These are phyloP conservation scores for Xylariaceae sp. DNA, from an alignment of 2,329 filamentous ascomycete genomes.

Conservation along the genomic window DNA sequence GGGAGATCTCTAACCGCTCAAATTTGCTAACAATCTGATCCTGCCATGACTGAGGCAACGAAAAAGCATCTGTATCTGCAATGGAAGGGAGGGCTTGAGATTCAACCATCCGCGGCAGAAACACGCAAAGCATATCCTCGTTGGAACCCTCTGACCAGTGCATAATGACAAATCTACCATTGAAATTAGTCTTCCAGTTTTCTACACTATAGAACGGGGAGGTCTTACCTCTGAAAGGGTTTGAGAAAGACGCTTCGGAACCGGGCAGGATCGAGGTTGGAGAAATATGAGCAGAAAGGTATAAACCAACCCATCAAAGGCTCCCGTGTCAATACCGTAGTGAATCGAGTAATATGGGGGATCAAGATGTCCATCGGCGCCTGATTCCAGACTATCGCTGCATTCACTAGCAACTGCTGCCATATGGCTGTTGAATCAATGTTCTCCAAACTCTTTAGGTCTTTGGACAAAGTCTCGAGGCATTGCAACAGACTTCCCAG, in stretches of 20 bases:
- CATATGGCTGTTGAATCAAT: constrained; percentile 52
- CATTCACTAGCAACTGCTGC: constrained; percentile 62
- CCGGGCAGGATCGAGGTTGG: constrained; percentile 72
- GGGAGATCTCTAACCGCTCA: constrained; percentile 65
- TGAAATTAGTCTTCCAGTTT: constrained; percentile 35
- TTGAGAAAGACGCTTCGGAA: constrained; percentile 81
- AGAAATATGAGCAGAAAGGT: constrained; percentile 82
- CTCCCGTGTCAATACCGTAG: constrained; percentile 68
- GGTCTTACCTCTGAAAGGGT: constrained; percentile 75
- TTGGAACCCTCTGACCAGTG: constrained; percentile 73
- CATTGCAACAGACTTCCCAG: constrained; percentile 61
- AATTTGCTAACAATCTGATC: constrained; percentile 75
- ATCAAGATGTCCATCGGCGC: constrained; percentile 82
- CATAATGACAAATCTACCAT: constrained; percentile 70
- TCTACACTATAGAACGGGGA: background rate
- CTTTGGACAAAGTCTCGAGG: constrained; percentile 55
- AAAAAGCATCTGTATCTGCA: constrained; percentile 59
- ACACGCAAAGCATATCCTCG: constrained; percentile 71
- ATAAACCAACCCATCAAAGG: constrained; percentile 77
- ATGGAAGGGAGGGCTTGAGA: constrained; percentile 59
- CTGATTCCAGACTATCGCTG: constrained; percentile 72
- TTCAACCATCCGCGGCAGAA: constrained; percentile 69
- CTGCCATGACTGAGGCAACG: constrained; percentile 72
- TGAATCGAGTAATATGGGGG: constrained; percentile 69
- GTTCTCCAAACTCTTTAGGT: constrained; percentile 44